phyloP scores from a whole-genome alignment of 2,329 filamentous ascomycete species.

The Colletotrichum scovillei region DNA sequence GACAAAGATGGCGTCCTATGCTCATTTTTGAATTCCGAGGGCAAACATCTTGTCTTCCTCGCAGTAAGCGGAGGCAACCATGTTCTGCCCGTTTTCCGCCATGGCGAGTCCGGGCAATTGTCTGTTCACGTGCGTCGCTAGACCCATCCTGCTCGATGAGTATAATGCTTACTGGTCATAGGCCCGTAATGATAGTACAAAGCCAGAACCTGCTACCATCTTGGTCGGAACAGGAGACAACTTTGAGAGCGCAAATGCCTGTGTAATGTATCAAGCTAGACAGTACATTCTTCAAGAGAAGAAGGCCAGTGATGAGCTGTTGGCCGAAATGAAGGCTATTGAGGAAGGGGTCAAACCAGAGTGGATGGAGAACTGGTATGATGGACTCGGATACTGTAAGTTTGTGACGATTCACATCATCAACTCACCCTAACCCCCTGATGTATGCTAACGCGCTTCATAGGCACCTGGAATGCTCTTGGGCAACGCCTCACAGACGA shows the following conservation, averaged over 20 bases:
- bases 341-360: slow-evolving; percentile 63
- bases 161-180: slow-evolving; percentile 43
- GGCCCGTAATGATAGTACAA: slow-evolving; percentile 74
- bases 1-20: slow-evolving; percentile 83
- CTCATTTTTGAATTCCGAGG: slow-evolving; percentile 79
- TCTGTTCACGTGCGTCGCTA: slow-evolving; percentile 68
- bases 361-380: slow-evolving; percentile 91
- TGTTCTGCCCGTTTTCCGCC: slow-evolving; percentile 76
- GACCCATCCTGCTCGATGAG: not conserved
- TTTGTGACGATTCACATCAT: slow-evolving; percentile 1
- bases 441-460: slow-evolving; percentile 17
- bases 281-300: slow-evolving; percentile 65
- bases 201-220: slow-evolving; percentile 67
- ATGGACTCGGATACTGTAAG: slow-evolving; percentile 89
- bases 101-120: slow-evolving; percentile 73
- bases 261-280: slow-evolving; percentile 89
- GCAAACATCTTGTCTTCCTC: slow-evolving; percentile 81
- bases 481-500: slow-evolving; percentile 85
- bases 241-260: slow-evolving; percentile 81
- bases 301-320: slow-evolving; percentile 52
- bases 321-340: slow-evolving; percentile 58
- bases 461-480: slow-evolving; percentile 91
- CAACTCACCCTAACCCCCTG: not conserved
- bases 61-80: slow-evolving; percentile 81
- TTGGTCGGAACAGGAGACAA: slow-evolving; percentile 77